A percentile compares a stretch with the other conserved stretches of the same genome.
Conservation (phyloP, 2,329 filamentous ascomycete species). For the Magnaporthales sp. region DNA sequence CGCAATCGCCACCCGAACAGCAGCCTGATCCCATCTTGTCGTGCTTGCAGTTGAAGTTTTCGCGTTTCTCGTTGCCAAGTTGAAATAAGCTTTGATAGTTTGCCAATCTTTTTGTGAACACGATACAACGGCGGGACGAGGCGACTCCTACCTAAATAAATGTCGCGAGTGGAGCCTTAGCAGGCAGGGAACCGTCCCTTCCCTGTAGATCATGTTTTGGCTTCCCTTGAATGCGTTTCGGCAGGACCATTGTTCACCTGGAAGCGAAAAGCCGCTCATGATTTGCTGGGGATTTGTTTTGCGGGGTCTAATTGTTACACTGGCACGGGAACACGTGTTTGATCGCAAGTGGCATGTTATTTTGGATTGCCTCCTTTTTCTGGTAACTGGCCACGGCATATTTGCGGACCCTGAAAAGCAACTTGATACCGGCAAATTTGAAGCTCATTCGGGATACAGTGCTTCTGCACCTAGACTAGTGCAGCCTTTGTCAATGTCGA, state of each 20-base stretch:
- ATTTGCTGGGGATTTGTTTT: background rate
- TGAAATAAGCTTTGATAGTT: background rate
- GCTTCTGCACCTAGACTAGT: too few relatives aligned
- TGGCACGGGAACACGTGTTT: too few relatives aligned
- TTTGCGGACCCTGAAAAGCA: too few relatives aligned
- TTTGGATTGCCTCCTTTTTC: too few relatives aligned
- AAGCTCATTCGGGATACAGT: too few relatives aligned
- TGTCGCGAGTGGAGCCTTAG: background rate
- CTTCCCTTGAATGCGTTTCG: background rate
- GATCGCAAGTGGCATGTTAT: too few relatives aligned
- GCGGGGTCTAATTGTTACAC: too few relatives aligned
- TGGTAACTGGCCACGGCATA: too few relatives aligned
- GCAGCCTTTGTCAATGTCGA: too few relatives aligned
- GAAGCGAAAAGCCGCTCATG: background rate
- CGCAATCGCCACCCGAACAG: background rate
- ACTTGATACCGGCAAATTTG: too few relatives aligned
- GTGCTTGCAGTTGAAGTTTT: background rate
- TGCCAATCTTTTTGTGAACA: background rate
- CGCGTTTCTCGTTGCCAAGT: background rate
- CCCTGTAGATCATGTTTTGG: background rate
- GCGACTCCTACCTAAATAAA: background rate
- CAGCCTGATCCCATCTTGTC: conserved; percentile 5
- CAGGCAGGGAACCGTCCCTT: too few relatives aligned
- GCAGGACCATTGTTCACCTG: background rate
- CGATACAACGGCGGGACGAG: background rate